Evolutionary conservation across 768 basidiomycete species (phyloP), one percentile per base, ranked within the genome.

Genomic region (Collybiopsis luxurians): DNA sequence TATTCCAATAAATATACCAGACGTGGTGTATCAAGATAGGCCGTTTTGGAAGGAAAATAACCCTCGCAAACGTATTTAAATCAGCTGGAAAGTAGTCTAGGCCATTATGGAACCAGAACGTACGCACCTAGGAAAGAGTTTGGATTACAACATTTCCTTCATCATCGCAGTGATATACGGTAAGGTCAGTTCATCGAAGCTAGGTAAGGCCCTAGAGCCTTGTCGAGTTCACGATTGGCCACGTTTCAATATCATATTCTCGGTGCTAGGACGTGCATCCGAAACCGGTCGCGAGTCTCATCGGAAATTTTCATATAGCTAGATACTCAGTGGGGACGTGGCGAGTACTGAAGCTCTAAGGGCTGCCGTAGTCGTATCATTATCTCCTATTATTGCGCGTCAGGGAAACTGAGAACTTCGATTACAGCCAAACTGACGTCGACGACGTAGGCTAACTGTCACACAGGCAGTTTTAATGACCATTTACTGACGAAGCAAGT

Each of bases 401-500:
- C 17, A 49, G 17, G 7, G 26, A 30, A 21, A 42, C 13, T n/a
- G n/a, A n/a, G n/a, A n/a, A 17, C 12, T 19, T 17, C 27, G 23
- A 4, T 13, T 1, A 48, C 55, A 9, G 11, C 11, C 4, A 15
- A 27, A 54, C 23, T 53, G 17, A 54, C 53, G 26, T 28, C 66
- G n/a, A n/a, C n/a, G n/a, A n/a, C 69, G 27, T 74, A 73, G 17
- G 68, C n/a, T n/a, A n/a, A n/a, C 65, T 34, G 71, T 63, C n/a
- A 67, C 73, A 47, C 56, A 57, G 23, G 59, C 40, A 30, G 47
- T 53, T 26, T 60, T 60, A 6, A 60, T 30, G 43, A 52, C n/a
- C 36, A 48, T 27, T 66, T 64, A 34, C n/a, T 55, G 49, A 45
- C n/a, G 27, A 19, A 40, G 19, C 13, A 38, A 44, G 26, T 60